phyloP scores from a whole-genome alignment of 345 rosid species.

The Lumnitzera littorea region DNA sequence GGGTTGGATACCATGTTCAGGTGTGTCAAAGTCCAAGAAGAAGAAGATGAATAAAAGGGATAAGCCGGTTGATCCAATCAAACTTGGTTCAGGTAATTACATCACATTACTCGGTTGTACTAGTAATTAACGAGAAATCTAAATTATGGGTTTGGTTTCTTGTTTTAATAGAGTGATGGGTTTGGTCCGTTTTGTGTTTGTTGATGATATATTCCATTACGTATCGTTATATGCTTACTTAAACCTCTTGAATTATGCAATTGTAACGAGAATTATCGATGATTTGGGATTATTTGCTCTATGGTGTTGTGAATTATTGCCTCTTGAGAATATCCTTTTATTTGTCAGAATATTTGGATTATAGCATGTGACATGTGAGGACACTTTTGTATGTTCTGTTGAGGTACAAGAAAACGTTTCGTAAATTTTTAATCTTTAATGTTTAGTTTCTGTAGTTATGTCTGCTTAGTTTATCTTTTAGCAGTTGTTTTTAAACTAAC shows the following conservation, averaged over 20 bases:
- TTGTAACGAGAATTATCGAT: no score
- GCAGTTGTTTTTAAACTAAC: no score
- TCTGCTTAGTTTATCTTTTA: no score
- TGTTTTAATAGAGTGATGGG: neutral
- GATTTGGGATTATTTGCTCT: no score
- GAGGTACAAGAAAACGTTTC: no score
- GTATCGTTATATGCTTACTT: no score
- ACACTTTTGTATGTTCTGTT: neutral
- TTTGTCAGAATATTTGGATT: neutral
- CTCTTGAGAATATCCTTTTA: no score
- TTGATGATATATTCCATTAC: neutral
- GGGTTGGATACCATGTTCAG: conserved; percentile 77
- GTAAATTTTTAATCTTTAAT: no score
- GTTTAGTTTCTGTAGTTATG: no score
- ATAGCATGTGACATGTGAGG: neutral
- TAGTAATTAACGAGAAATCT: neutral
- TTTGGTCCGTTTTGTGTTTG: neutral
- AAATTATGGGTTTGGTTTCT: neutral
- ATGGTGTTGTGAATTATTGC: no score
- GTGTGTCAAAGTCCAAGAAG: conserved; percentile 37
- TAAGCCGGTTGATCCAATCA: conserved; percentile 23
- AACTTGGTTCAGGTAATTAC: conserved; percentile 28
- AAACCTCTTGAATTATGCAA: no score
- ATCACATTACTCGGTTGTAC: neutral
- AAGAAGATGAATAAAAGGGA: conserved; percentile 29